Base-by-base conservation (phyloP, 306 rosid genomes). In the Hippophae tibetana region DNA sequence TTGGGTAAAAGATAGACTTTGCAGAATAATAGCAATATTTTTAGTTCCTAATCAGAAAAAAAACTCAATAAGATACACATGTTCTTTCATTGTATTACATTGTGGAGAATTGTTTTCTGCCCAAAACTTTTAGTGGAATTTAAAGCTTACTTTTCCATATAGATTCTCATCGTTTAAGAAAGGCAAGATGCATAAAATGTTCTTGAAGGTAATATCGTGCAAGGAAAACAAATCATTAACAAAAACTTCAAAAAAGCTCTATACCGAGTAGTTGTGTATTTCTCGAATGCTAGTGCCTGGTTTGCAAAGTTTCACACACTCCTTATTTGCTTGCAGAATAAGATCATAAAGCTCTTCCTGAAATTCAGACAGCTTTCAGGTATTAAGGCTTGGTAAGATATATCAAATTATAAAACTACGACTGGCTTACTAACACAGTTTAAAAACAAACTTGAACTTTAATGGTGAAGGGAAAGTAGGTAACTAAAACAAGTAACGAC, bases 341-440 rank as follows among this genome's bases (percentile, higher is more conserved):
- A 92, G 96, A 59, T 83, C 84, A 75, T 88, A 88, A 64, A 92
- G 89, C 68, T 83, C 99, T 63, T 82, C 88, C 99, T 92, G 90
- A 74, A 63, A 79, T 57, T 61, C 63, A 61, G 50, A 69, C 59
- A 54, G 11, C 52, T 42, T 50, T 41, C 56, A 65, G 23, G 41
- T 45, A 45, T 58, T 26, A 58, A 61, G 45, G 48, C 27, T 56
- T 8, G 3, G 43, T 11, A 56, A 56, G n/a, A 57, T 18, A 46
- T 51, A 11, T 23, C 41, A 10, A 63, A 5, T 38, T 25, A 13
- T 41, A 26, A 8, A 5, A 23, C 6, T 43, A 56, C 50, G 3
- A 3, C 3, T 5, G 13, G 38, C 5, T 31, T 31, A 31, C 38
- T 31, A 31, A 31, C 3, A 31, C 38, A 31, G 3, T 31, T 31